These are phyloP conservation scores for Penicillium canescens DNA, from an alignment of 495 filamentous ascomycete genomes.

Conservation along the genomic window DNA sequence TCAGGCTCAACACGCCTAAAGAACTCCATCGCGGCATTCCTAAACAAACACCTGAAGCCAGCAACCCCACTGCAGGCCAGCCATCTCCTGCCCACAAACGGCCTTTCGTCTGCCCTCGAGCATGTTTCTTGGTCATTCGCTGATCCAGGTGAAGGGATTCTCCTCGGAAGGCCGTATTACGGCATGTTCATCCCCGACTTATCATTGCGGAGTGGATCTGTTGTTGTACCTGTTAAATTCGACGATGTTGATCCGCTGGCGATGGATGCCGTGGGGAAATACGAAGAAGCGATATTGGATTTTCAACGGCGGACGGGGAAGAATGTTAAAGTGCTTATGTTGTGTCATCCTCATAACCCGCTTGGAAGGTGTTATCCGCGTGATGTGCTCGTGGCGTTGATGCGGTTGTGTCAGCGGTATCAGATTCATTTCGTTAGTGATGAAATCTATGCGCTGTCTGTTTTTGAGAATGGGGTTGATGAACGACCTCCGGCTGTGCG, in stretches of 20 bases:
- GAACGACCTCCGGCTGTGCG: conserved; percentile 19
- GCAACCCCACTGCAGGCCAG: conserved; percentile 31
- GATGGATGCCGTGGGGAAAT: conserved; percentile 37
- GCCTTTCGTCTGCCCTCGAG: conserved; percentile 48
- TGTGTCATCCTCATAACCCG: conserved; percentile 65
- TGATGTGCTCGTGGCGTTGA: conserved; percentile 44
- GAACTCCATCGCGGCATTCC: conserved; percentile 42
- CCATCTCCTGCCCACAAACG: conserved; percentile 48
- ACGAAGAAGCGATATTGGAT: conserved; percentile 37
- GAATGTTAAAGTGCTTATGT: conserved; percentile 50
- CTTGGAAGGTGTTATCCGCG: conserved; percentile 57
- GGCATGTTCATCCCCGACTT: conserved; percentile 44
- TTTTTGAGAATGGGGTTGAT: conserved; percentile 42
- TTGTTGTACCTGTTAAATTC: conserved; percentile 44
- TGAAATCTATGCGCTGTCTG: conserved; percentile 62
- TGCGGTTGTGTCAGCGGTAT: conserved; percentile 55
- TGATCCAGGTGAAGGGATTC: conserved; percentile 49
- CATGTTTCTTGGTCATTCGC: conserved; percentile 44
- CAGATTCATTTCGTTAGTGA: conserved; percentile 61
- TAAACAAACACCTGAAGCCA: conserved; percentile 47
- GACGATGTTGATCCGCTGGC: conserved; percentile 47
- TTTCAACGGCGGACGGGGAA: conserved; percentile 25
- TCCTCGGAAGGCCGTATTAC: conserved; percentile 53
- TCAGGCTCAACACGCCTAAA: conserved; percentile 34
- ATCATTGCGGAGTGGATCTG: conserved; percentile 25